Evolutionary conservation across 2,329 filamentous ascomycete species (phyloP).

Genomic region (Cordyceps javanica): DNA sequence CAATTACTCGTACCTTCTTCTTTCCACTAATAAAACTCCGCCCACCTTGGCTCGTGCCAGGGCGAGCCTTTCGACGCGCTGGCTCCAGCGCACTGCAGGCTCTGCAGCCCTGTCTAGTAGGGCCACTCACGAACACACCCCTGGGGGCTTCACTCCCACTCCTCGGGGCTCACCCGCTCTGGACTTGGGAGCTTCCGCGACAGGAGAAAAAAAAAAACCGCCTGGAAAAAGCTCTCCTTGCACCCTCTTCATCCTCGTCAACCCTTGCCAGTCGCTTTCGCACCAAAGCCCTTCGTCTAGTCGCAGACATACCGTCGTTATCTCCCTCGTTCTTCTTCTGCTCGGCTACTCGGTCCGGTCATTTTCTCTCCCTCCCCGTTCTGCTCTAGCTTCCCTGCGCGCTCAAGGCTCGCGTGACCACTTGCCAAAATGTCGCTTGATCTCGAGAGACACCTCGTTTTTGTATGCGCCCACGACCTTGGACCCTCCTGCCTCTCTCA

Average conservation of each 20-base stretch:
- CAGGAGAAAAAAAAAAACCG: slow-evolving; percentile 6
- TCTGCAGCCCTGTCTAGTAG: not conserved
- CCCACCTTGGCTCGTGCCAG: slow-evolving; percentile 2
- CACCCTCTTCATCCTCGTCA: slow-evolving; percentile 2
- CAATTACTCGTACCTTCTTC: not conserved
- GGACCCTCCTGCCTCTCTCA: not conserved
- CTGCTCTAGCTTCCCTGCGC: slow-evolving; percentile 4
- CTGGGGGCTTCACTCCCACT: slow-evolving; percentile 1
- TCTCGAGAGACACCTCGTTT: slow-evolving; percentile 74
- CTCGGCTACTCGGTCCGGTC: slow-evolving; percentile 4
- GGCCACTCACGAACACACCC: slow-evolving; percentile 4
- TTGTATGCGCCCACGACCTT: slow-evolving; percentile 49
- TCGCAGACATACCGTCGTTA: not conserved
- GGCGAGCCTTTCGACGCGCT: not conserved
- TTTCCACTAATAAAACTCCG: not conserved
- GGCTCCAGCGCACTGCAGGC: not conserved
- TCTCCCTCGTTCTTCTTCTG: not conserved
- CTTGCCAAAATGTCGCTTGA: slow-evolving; percentile 56
- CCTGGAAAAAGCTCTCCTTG: not conserved
- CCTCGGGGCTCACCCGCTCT: not conserved
- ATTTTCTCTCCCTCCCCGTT: not conserved
- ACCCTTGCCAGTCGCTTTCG: not conserved
- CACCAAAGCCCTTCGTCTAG: not conserved
- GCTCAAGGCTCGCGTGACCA: slow-evolving; percentile 13
- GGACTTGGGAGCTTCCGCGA: not conserved